Percentiles rank a stretch among this genome's conserved stretches.
Evolutionary conservation across 2,329 filamentous ascomycete genomes (phyloP).

Genomic region (Aspergillus sp.): DNA sequence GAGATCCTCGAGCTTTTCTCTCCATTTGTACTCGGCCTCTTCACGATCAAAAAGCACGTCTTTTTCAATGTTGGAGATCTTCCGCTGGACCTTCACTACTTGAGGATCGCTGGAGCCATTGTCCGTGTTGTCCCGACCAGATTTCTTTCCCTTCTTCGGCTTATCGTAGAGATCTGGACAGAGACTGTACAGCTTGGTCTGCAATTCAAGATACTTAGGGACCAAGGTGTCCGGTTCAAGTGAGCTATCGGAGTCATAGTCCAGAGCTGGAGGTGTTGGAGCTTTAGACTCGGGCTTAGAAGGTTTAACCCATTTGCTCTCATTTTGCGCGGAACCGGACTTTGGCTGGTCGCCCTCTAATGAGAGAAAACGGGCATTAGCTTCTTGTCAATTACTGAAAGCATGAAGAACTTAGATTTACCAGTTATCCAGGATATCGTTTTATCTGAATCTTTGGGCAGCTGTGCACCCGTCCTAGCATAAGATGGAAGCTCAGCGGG

Average conservation of each 20-base stretch:
- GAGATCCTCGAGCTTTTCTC: slow-evolving; percentile 50
- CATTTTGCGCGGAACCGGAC: slow-evolving; percentile 15
- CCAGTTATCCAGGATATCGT: slow-evolving; percentile 32
- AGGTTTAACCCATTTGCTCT: slow-evolving; percentile 16
- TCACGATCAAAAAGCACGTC: slow-evolving; percentile 68
- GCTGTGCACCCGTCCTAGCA: slow-evolving; percentile 40
- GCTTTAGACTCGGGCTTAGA: slow-evolving; percentile 21
- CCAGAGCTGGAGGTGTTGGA: slow-evolving; percentile 13
- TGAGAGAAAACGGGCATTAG: slow-evolving; percentile 18
- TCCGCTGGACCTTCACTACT: slow-evolving; percentile 61
- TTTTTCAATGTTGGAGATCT: slow-evolving; percentile 68
- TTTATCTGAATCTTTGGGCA: slow-evolving; percentile 24
- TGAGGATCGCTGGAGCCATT: slow-evolving; percentile 34
- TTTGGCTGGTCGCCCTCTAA: slow-evolving; percentile 26
- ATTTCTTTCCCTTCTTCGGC: slow-evolving; percentile 36
- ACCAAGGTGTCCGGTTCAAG: slow-evolving; percentile 69
- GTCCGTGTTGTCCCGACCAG: slow-evolving; percentile 17
- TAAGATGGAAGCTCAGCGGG: slow-evolving; percentile 66
- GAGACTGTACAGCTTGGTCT: slow-evolving; percentile 58
- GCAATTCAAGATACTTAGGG: slow-evolving; percentile 69
- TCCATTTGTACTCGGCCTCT: slow-evolving; percentile 61
- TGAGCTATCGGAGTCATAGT: slow-evolving; percentile 52
- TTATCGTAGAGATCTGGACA: slow-evolving; percentile 48
- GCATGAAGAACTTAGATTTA: slow-evolving; percentile 16
- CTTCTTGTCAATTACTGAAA: slow-evolving; percentile 8